Base-by-base conservation (phyloP, 2,329 filamentous ascomycete species). In the Hypoxylon sp. region DNA sequence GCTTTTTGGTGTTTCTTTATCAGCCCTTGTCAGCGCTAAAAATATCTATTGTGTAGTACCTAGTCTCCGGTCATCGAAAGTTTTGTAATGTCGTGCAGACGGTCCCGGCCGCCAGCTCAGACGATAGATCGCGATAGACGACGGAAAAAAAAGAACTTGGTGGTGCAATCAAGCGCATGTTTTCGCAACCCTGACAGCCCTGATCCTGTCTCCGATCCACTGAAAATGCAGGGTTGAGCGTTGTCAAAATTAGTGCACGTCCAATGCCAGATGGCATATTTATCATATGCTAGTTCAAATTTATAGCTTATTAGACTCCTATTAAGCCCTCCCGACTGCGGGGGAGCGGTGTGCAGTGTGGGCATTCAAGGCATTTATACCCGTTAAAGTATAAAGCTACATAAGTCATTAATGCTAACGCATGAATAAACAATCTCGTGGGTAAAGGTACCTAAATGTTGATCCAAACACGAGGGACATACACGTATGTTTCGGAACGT, bases 341-440 rank as follows among this genome's bases (percentile, higher is more conserved):
- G 66, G 66, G 66, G 56, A 64, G 28, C 57, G 49, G 57, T 57
- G 59, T 11, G 30, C 30, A 25, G 17, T 45, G 17, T 61, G 48
- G 48, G 48, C 48, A 32, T 28, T 19, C 25, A 25, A 25, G 9
- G 38, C 41, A 25, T 46, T 60, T 49, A 53, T 28, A 49, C 41
- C 49, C 43, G 14, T 21, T 38, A 41, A 43, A 30, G 28, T 43
- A 19, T 41, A n/a, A 9, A 41, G n/a, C 5, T 17, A 19, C 17
- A 17, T n/a, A 43, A 9, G 38, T 43, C 28, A 11, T 23, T 32
- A n/a, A 51, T 63, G 48, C 55, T 48, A 60, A 32, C 34, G 68
- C 65, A 72, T 67, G 68, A 67, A 70, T 59, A 67, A 63, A 69
- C 38, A 68, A 68, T 65, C 49, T 68, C 30, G 46, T 25, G 51